Conservation (phyloP, 176 grass and related monocot genomes). For the Chrysopogon serrulatus region DNA sequence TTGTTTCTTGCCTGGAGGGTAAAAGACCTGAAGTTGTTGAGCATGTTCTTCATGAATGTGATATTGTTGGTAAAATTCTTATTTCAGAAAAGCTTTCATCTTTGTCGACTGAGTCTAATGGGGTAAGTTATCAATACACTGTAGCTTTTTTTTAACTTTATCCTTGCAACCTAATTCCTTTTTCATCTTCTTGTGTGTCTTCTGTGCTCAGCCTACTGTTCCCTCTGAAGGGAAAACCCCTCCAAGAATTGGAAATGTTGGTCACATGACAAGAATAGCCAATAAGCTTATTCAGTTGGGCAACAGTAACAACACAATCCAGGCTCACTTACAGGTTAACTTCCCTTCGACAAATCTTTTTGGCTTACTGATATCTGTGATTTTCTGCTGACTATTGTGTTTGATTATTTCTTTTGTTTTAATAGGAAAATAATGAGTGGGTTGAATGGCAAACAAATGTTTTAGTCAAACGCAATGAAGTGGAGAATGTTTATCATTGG, state of each 20-base stretch:
- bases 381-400: neutral
- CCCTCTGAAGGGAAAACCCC: conserved; percentile 61
- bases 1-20: conserved; percentile 90
- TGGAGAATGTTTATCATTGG: conserved; percentile 99
- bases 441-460: conserved; percentile 78
- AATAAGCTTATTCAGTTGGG: conserved; percentile 93
- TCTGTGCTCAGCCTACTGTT: conserved; percentile 59
- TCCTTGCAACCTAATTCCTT: neutral
- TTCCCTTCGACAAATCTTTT: conserved; percentile 37
- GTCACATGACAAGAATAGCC: conserved; percentile 89
- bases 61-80: conserved; percentile 92
- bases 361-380: conserved; percentile 20
- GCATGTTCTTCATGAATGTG: conserved; percentile 84
- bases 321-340: conserved; percentile 66
- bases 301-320: conserved; percentile 59
- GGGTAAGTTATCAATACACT: conserved; percentile 46
- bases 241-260: conserved; percentile 93
- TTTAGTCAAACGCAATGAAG: conserved; percentile 65
- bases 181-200: conserved; percentile 1
- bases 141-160: neutral
- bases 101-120: conserved; percentile 63
- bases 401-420: conserved; percentile 24
- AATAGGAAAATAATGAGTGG: conserved; percentile 74
- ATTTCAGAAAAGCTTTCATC: conserved; percentile 57
- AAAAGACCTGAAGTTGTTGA: conserved; percentile 74